Evolutionary conservation across 73 alveolate genomes (phyloP).

Genomic region (Breviolum minutum): DNA sequence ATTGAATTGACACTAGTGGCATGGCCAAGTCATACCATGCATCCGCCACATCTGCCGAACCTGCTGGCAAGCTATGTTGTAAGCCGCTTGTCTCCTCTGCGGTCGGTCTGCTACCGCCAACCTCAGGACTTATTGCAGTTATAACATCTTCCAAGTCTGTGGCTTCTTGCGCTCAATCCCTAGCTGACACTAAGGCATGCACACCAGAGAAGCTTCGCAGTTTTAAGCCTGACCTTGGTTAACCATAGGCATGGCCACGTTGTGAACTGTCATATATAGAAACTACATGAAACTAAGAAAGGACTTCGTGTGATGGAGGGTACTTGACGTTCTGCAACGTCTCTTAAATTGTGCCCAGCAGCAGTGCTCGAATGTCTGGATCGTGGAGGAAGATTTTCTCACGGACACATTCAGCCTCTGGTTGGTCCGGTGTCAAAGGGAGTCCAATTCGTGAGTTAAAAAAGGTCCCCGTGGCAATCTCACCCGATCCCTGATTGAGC

Average conservation of each 20-base stretch:
- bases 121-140: neutral
- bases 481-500: neutral
- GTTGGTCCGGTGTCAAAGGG: too few relatives aligned
- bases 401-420: conserved; percentile 66
- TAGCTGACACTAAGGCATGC: neutral
- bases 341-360: neutral
- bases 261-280: neutral
- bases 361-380: conserved; percentile 85
- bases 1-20: too few relatives aligned
- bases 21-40: neutral
- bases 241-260: neutral
- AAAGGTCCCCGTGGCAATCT: too few relatives aligned
- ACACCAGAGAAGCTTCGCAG: conserved; percentile 30
- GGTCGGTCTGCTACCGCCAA: conserved; percentile 53
- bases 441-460: too few relatives aligned
- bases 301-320: too few relatives aligned
- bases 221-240: conserved; percentile 24
- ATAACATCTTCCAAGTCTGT: neutral
- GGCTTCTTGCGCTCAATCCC: neutral
- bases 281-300: too few relatives aligned
- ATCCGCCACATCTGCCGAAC: neutral
- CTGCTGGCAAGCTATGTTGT: conserved; percentile 77
- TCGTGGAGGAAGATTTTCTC: conserved; percentile 91
- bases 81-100: conserved; percentile 46
- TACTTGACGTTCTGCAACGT: neutral